These are phyloP conservation scores for Ustulina deusta DNA, from an alignment of 2,329 filamentous ascomycete species.

Conservation along the genomic window DNA sequence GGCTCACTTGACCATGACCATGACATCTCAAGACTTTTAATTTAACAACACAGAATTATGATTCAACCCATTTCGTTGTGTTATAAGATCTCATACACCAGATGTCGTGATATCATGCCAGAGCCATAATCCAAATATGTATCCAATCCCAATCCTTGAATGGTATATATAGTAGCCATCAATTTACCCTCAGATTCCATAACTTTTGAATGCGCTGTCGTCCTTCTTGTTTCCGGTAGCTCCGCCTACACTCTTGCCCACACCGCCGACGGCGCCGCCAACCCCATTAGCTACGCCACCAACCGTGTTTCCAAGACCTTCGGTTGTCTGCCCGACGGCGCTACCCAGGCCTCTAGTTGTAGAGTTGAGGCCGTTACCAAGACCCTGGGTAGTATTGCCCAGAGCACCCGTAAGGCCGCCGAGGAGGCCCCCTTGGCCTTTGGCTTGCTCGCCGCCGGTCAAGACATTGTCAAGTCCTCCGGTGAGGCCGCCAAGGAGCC, in stretches of 20 bases:
- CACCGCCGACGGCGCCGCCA: conserved; percentile 37
- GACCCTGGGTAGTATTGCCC: conserved; percentile 49
- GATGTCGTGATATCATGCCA: conserved; percentile 5
- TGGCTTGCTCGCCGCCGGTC: conserved; percentile 51
- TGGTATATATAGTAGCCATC: neutral
- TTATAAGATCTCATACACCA: conserved; percentile 5
- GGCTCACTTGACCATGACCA: too few species aligned
- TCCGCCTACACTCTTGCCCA: conserved; percentile 37
- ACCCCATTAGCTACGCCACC: conserved; percentile 45
- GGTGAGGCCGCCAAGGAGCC: conserved; percentile 51
- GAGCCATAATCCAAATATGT: neutral
- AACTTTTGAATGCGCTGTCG: conserved; percentile 46
- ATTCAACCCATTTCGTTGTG: neutral
- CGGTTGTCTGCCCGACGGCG: conserved; percentile 50
- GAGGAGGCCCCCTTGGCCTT: conserved; percentile 52
- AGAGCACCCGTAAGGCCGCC: conserved; percentile 50
- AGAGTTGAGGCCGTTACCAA: conserved; percentile 50
- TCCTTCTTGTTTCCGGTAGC: conserved; percentile 37
- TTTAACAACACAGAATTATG: neutral
- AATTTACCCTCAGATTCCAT: conserved; percentile 42
- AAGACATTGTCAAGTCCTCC: conserved; percentile 52
- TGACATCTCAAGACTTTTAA: neutral
- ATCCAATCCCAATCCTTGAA: neutral
- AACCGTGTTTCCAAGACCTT: conserved; percentile 46
- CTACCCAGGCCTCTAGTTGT: conserved; percentile 49